A percentile compares a stretch with the other conserved stretches of the same genome.
These are phyloP conservation scores for Striga hermonthica DNA, from an alignment of 305 asterid genomes.

Conservation along the genomic window DNA sequence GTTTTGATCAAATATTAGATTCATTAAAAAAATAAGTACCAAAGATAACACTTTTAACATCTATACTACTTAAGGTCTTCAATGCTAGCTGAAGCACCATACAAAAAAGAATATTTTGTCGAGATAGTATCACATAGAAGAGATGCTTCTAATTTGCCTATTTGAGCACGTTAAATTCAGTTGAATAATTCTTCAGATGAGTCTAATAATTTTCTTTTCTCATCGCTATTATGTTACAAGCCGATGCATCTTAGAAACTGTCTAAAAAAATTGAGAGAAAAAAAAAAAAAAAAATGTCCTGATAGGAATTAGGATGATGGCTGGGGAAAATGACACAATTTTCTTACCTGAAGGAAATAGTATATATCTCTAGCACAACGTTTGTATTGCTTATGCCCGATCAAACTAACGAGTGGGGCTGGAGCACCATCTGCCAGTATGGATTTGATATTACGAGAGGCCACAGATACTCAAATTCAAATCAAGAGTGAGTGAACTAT, in stretches of 20 bases:
- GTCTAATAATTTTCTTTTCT: too few species aligned
- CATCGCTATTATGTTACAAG: too few species aligned
- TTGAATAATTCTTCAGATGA: too few species aligned
- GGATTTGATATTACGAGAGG: constrained; percentile 15
- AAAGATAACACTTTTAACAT: background rate
- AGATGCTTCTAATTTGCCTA: too few species aligned
- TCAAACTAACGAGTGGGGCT: constrained; percentile 74
- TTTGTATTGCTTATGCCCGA: constrained; percentile 79
- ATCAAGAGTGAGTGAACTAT: too few species aligned
- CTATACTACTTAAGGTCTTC: too few species aligned
- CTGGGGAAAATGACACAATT: background rate
- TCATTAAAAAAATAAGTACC: background rate
- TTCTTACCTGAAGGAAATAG: constrained; percentile 80
- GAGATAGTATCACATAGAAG: too few species aligned
- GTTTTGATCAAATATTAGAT: background rate
- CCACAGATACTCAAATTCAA: constrained; percentile 6
- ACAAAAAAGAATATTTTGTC: too few species aligned
- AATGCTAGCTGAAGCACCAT: too few species aligned
- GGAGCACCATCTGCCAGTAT: constrained; percentile 77
- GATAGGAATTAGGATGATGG: background rate
- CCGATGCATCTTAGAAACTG: too few species aligned
- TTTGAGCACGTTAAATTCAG: too few species aligned
- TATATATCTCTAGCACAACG: constrained; percentile 83
- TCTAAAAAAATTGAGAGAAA: too few species aligned
- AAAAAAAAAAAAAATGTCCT: background rate